These are phyloP conservation scores for Phycomyces nitens DNA, from an alignment of 192 early-diverging fungal species.

Conservation along the genomic window DNA sequence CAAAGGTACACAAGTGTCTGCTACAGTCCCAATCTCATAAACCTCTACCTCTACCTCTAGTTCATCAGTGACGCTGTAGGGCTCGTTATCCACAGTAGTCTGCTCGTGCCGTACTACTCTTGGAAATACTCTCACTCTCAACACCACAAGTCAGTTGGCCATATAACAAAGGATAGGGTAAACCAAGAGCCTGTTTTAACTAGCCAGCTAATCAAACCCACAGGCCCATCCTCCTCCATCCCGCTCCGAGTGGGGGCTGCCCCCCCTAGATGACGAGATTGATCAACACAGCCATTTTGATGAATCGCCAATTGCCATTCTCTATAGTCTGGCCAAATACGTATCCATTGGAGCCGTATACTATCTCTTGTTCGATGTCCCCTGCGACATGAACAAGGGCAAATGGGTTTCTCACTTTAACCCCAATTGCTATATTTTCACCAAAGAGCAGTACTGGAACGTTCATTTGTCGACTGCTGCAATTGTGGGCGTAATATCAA, in stretches of 20 bases:
- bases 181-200: conserved; percentile 45
- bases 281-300: conserved; percentile 51
- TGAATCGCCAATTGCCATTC: conserved; percentile 65
- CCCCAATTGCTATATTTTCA: conserved; percentile 76
- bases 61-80: conserved; percentile 84
- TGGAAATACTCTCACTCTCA: conserved; percentile 87
- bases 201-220: conserved; percentile 43
- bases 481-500: conserved; percentile 52
- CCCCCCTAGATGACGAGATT: conserved; percentile 17
- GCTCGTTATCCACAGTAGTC: conserved; percentile 78
- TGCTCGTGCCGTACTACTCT: conserved; percentile 89
- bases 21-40: not conserved
- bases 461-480: conserved; percentile 70
- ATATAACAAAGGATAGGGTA: conserved; percentile 83
- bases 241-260: conserved; percentile 54
- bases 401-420: conserved; percentile 82
- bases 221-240: conserved; percentile 70
- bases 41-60: conserved; percentile 3
- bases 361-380: conserved; percentile 79
- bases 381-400: conserved; percentile 59
- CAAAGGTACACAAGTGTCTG: conserved; percentile 39
- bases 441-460: conserved; percentile 60
- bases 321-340: conserved; percentile 62
- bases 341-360: conserved; percentile 80
- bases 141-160: conserved; percentile 88